Evolutionary conservation across 2,329 filamentous ascomycete species (phyloP), one percentile per base, ranked within the genome.

Genomic region (Fusarium penzigii): DNA sequence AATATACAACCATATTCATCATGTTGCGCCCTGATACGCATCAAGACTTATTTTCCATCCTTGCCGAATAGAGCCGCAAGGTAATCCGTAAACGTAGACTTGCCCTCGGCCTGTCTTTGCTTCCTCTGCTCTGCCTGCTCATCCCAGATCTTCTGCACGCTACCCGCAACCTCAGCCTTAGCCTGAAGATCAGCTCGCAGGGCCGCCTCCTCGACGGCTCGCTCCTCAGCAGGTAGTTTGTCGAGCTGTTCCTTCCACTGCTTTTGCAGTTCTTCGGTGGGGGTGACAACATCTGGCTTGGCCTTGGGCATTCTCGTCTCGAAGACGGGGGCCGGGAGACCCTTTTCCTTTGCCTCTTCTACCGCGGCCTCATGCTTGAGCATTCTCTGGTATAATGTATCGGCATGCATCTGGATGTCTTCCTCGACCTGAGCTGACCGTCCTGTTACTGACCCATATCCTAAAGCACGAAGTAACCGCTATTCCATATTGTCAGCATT

Each of bases 381-480:
- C 86, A 97, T 91, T 62, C 88, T 85, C 65, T 93, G 89, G 72
- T 92, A 99, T 39, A 99, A 79, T 57, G 84, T 84, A 75, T 99
- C 94, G 53, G 93, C 93, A 70, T 97, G 92, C 87, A 97, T 90
- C 73, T 97, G 94, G 56, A 99, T 91, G 62, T 88, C 84, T 70
- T 97, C 92, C 64, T 96, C 89, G 46, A 89, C 81, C 29, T 86
- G 80, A 1, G 80, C 75, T 9, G 86, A 76, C 17, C 86, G 82
- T 42, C 88, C 82, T 56, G 83, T 77, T 25, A 83, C 84, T 8
- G 84, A 83, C 34, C 95, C 81, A 69, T 97, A 97, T 5, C 94
- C 94, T 16, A 99, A 75, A 1, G 92, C 92, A 72, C 93, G 92
- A 29, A 99, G 76, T 63, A 99, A 92, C 70, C 93, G 88, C 83